A percentile compares a stretch with the other conserved stretches of the same genome.
Evolutionary conservation across 495 filamentous ascomycete genomes (phyloP).

Genomic region (Podospora australis): DNA sequence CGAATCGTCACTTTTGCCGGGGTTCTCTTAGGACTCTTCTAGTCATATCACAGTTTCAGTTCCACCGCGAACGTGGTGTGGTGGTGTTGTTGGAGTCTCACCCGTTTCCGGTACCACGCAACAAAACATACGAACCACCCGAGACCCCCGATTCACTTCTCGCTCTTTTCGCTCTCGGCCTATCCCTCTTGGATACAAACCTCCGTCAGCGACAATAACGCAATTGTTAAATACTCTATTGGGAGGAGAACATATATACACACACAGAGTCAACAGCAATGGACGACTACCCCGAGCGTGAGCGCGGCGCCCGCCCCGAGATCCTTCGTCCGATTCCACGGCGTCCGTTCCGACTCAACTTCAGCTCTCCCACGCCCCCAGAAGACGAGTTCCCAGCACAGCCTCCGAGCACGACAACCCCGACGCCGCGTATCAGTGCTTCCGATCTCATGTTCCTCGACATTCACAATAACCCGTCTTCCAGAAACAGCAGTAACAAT

Average conservation of each 20-base stretch:
- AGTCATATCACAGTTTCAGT: too few species aligned
- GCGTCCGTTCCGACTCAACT: constrained; percentile 62
- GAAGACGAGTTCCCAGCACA: constrained; percentile 42
- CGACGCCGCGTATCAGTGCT: constrained; percentile 22
- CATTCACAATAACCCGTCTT: constrained; percentile 17
- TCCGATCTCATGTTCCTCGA: constrained; percentile 34
- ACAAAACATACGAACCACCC: too few species aligned
- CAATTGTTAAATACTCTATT: neutral
- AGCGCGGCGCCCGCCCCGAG: constrained; percentile 15
- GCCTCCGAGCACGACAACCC: constrained; percentile 5
- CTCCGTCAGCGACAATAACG: neutral
- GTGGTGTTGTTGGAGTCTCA: too few species aligned
- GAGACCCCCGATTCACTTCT: too few species aligned
- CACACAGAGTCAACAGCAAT: neutral
- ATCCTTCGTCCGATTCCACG: constrained; percentile 55
- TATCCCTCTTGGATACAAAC: too few species aligned
- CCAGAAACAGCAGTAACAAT: constrained; percentile 9
- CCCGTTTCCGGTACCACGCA: too few species aligned
- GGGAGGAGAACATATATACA: neutral
- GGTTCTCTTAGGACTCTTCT: too few species aligned
- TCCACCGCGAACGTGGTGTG: too few species aligned
- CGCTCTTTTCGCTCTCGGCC: too few species aligned
- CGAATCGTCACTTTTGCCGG: too few species aligned
- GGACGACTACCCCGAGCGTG: neutral
- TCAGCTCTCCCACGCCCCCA: constrained; percentile 44